Base-by-base conservation (phyloP, 2,329 filamentous ascomycete genomes). In the Aspergillus novoparasiticus region DNA sequence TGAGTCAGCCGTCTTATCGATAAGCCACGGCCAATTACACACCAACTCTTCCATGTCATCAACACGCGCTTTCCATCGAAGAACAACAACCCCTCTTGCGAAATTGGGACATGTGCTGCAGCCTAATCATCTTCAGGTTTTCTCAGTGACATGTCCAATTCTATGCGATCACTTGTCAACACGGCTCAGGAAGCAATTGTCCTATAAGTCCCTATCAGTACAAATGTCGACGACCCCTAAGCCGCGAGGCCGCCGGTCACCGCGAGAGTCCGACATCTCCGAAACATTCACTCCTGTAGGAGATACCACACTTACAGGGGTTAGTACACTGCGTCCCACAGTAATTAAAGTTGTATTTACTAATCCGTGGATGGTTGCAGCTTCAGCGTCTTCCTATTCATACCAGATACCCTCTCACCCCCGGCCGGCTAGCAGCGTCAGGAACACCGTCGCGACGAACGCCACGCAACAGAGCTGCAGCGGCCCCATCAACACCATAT, bases 401-500 rank as follows among this genome's bases (percentile, higher is more conserved):
- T 48, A 70, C 68, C 14, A 71, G 66, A 56, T 72, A 73, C 28
- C 78, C 78, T 6, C 69, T 75, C 16, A 80, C 79, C 6, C 78
- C 78, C 4, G 73, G 75, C 51, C 73, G 75, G 39, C 69, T 74
- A 45, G 63, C 70, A 45, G 63, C 69, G 11, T 69, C 69, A 34
- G 55, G 68, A 43, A 78, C 77, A 3, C 76, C 77, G 6, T 76
- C 73, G 64, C 73, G 76, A 64, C 72, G 68, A 48, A 80, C 77
- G 36, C 77, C 78, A 30, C 72, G 77, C 43, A 70, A 69, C 26
- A 68, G 72, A 59, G 71, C 65, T 39, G 66, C 59, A 53, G 74
- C 68, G 21, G 80, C 80, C 19, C 85, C 84, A 10, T 82, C 83
- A 6, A 87, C 85, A 19, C 85, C 85, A 0, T 82, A 86, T 77